Evolutionary conservation across 176 grass and related monocot species (phyloP).

Genomic region (Eragrostis nindensis): DNA sequence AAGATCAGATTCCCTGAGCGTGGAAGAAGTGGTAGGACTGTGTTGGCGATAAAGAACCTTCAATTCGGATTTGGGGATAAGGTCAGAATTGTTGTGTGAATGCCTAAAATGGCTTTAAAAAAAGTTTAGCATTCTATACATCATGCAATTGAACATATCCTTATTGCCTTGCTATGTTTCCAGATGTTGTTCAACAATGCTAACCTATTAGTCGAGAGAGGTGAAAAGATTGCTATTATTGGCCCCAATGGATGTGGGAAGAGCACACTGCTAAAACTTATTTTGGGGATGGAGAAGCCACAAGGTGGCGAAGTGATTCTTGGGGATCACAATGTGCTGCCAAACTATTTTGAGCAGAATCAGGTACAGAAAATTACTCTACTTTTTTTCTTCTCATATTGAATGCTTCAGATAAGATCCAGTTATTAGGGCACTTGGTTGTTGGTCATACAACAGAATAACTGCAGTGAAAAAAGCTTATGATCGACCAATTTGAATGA

Average conservation of each 20-base stretch:
- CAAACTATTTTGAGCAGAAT: constrained; percentile 99
- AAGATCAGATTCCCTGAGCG: constrained; percentile 97
- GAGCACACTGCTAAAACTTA: constrained; percentile 88
- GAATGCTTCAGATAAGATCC: constrained; percentile 32
- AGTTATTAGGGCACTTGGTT: background rate
- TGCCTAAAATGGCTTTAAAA: background rate
- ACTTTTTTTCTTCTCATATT: constrained; percentile 8
- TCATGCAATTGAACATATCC: background rate
- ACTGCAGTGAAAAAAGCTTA: background rate
- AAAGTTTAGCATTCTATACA: background rate
- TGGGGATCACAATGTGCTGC: constrained; percentile 93
- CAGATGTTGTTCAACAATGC: constrained; percentile 89
- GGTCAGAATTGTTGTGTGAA: constrained; percentile 48
- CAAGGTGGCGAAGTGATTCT: constrained; percentile 77
- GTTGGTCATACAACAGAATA: background rate
- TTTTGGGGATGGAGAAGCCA: constrained; percentile 85
- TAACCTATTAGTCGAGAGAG: constrained; percentile 88
- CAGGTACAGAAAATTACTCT: constrained; percentile 56
- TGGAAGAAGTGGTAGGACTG: constrained; percentile 80
- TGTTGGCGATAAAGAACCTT: constrained; percentile 74
- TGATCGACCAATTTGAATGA: constrained; percentile 20
- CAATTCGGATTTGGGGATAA: constrained; percentile 79
- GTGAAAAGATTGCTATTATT: constrained; percentile 97
- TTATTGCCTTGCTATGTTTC: constrained; percentile 25
- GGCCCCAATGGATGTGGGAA: constrained; percentile 98